These are phyloP conservation scores for Paramecium tetraurelia DNA, from an alignment of 73 alveolate species.

Conservation along the genomic window DNA sequence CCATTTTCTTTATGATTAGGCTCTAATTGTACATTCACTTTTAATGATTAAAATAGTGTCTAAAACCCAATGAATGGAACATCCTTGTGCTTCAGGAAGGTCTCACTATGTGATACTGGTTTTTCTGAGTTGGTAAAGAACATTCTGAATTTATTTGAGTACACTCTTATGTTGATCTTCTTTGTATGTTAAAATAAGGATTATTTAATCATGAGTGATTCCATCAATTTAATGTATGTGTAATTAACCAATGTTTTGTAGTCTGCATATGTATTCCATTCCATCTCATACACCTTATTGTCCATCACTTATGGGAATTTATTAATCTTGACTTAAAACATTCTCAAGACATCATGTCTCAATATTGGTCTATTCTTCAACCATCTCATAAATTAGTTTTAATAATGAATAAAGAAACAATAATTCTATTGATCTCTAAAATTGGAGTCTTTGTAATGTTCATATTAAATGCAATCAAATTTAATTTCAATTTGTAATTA, in stretches of 20 bases:
- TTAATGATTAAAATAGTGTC: neutral
- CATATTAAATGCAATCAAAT: conserved; percentile 13
- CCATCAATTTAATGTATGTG: conserved; percentile 14
- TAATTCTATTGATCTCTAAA: neutral
- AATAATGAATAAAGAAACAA: conserved; percentile 8
- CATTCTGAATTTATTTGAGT: conserved; percentile 27
- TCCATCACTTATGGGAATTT: neutral
- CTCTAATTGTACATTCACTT: neutral
- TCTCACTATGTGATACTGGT: neutral
- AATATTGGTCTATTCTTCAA: conserved; percentile 43
- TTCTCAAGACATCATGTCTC: conserved; percentile 36
- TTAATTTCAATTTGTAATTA: neutral
- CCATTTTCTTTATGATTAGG: conserved; percentile 3
- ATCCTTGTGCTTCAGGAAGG: neutral
- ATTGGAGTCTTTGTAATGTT: neutral
- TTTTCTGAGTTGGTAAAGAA: conserved; percentile 32
- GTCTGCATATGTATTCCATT: conserved; percentile 18
- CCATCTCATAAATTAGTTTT: conserved; percentile 34
- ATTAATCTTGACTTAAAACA: neutral
- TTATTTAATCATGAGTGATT: conserved; percentile 36
- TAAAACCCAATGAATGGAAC: neutral
- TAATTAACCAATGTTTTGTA: neutral
- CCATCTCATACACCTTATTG: neutral
- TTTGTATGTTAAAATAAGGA: conserved; percentile 27
- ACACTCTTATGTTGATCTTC: neutral